Percentiles rank a stretch among this genome's conserved stretches.
Evolutionary conservation across 441 rosid genomes (phyloP).

Genomic region (Viola pubescens): DNA sequence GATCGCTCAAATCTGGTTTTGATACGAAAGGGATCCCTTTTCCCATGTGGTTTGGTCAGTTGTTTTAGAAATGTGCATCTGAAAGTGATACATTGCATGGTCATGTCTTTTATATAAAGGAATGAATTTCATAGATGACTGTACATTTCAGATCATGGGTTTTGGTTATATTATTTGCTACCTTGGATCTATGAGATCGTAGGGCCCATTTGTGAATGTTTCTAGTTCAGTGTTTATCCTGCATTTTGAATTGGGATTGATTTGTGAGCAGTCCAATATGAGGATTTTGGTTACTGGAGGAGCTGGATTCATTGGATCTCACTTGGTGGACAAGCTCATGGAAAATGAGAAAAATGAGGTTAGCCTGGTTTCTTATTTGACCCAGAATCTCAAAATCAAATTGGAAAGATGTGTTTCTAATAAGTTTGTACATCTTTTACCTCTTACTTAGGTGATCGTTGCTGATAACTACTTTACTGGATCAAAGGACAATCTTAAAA

Average conservation of each 20-base stretch:
- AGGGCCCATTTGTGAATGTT: background rate
- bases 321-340: conserved; percentile 84
- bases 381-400: background rate
- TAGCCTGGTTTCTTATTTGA: background rate
- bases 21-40: too few relatives aligned
- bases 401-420: background rate
- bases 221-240: too few relatives aligned
- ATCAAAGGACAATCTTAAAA: conserved; percentile 82
- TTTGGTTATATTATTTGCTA: background rate
- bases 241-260: too few relatives aligned
- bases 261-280: conserved; percentile 59
- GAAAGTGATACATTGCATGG: too few relatives aligned
- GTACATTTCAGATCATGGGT: background rate
- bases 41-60: too few relatives aligned
- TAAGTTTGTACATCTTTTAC: background rate
- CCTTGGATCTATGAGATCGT: conserved; percentile 5
- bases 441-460: conserved; percentile 51
- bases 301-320: conserved; percentile 97
- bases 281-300: conserved; percentile 92
- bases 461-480: conserved; percentile 91
- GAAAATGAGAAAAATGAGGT: conserved; percentile 91
- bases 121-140: background rate
- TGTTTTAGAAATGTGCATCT: too few relatives aligned
- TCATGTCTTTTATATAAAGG: too few relatives aligned
- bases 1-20: too few relatives aligned